These are phyloP conservation scores for Aspergillus arachidicola DNA, from an alignment of 2,329 filamentous ascomycete genomes.

Conservation along the genomic window DNA sequence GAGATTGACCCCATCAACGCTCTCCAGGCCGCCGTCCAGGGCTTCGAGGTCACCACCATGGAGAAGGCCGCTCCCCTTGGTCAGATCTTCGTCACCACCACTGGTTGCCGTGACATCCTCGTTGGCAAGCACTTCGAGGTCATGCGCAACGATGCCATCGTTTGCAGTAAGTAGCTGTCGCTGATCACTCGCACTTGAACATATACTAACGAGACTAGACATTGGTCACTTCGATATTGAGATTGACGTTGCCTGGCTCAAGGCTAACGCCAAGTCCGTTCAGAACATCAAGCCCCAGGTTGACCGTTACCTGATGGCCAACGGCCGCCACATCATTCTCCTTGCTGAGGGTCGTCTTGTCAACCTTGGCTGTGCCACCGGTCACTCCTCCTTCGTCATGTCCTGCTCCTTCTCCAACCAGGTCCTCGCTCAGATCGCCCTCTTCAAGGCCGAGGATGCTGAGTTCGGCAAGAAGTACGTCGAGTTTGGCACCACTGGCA, in stretches of 20 bases:
- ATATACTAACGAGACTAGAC: slow-evolving; percentile 54
- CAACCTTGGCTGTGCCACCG: slow-evolving; percentile 98
- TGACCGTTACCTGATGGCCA: slow-evolving; percentile 94
- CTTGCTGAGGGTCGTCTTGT: slow-evolving; percentile 97
- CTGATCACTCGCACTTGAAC: not conserved
- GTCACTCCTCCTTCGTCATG: slow-evolving; percentile 99
- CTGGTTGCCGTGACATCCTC: slow-evolving; percentile 97
- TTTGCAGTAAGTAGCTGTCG: slow-evolving; percentile 73
- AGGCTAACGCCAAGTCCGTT: slow-evolving; percentile 89
- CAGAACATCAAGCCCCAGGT: slow-evolving; percentile 99
- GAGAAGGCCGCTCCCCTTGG: slow-evolving; percentile 86
- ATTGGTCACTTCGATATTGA: slow-evolving; percentile 99
- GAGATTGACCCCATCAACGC: slow-evolving; percentile 99
- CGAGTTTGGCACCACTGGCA: slow-evolving; percentile 90
- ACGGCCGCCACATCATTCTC: slow-evolving; percentile 95
- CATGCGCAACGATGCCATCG: slow-evolving; percentile 97
- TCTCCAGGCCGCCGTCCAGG: slow-evolving; percentile 96
- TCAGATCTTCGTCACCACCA: slow-evolving; percentile 99
- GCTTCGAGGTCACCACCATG: slow-evolving; percentile 97
- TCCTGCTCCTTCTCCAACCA: slow-evolving; percentile 99
- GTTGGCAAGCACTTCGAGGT: slow-evolving; percentile 87
- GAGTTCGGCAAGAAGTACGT: slow-evolving; percentile 91
- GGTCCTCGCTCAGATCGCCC: slow-evolving; percentile 97
- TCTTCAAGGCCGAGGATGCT: slow-evolving; percentile 90
- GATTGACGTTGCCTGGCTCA: slow-evolving; percentile 99